Evolutionary conservation across 2,329 filamentous ascomycete species (phyloP).

Genomic region (Uncinocarpus reesii): DNA sequence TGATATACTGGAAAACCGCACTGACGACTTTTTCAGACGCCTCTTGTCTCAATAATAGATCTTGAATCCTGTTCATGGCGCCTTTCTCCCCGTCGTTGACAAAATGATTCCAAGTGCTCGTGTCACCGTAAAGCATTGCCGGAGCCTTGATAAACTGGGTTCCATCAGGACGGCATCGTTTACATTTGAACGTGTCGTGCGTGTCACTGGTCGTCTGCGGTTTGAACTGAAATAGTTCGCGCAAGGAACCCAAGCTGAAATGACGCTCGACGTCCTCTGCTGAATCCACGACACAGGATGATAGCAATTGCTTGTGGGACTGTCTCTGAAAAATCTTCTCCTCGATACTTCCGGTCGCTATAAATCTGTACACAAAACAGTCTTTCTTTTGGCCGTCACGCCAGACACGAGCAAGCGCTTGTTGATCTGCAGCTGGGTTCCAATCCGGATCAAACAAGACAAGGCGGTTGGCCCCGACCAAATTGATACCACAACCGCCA

Average conservation of each 20-base stretch:
- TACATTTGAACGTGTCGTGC: conserved; percentile 98
- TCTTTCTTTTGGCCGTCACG: conserved; percentile 98
- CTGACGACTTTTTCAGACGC: conserved; percentile 68
- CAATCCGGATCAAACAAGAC: conserved; percentile 95
- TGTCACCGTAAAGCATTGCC: conserved; percentile 94
- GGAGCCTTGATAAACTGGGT: conserved; percentile 80
- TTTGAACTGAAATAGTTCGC: conserved; percentile 90
- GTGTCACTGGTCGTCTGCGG: conserved; percentile 80
- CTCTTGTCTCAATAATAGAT: conserved; percentile 82
- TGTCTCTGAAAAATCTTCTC: conserved; percentile 99
- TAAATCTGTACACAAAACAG: conserved; percentile 99
- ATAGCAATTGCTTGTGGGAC: conserved; percentile 93
- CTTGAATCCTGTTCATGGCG: conserved; percentile 72
- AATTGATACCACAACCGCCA: conserved; percentile 88
- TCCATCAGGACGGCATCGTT: conserved; percentile 80
- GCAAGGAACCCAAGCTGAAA: conserved; percentile 80
- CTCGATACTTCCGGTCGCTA: conserved; percentile 93
- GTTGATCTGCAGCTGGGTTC: conserved; percentile 96
- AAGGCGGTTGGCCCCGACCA: conserved; percentile 87
- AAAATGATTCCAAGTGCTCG: conserved; percentile 99
- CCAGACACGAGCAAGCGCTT: conserved; percentile 94
- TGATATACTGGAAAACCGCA: conserved; percentile 97
- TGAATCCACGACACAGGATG: conserved; percentile 90
- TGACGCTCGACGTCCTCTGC: conserved; percentile 96
- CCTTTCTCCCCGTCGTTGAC: conserved; percentile 60